Base-by-base conservation (phyloP, 1,284 basidiomycete genomes). In the Papiliotrema laurentii region DNA sequence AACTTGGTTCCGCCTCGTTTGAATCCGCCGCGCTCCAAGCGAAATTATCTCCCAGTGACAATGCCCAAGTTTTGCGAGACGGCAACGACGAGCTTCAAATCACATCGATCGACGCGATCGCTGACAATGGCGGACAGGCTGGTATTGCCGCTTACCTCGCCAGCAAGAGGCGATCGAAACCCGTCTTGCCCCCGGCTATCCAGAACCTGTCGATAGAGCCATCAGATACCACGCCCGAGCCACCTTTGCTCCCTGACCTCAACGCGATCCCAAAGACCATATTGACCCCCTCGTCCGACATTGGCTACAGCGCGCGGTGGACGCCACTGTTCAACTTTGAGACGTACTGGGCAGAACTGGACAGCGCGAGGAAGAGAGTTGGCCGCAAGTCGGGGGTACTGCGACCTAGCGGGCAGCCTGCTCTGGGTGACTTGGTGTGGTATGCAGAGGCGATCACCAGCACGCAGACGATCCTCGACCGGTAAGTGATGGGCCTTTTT, bases 381-480 rank as follows among this genome's bases (percentile, higher is more conserved):
- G 67, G 70, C 3, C 56, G 58, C 26, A 49, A 58, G 25, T 59
- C 59, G 1, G 68, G 68, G 5, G 55, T 66, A 1, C 21, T 66
- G 58, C 50, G 63, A 11, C 53, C 60, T 5, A 54, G 52, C 10
- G 53, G 65, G 40, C 47, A 35, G 49, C 58, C 54, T 30, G 48
- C 68, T 46, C 60, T 86, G 11, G 93, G 93, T 0, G 86, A 90
- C 50, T 78, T 83, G 16, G 66, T 97, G 31, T 64, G 93, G 19
- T 97, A 97, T 61, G 86, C 86, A 22, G 89, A 97, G 72, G 83
- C 84, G 0, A 86, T 97, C 5, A 91, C 90, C 0, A 93, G 89
- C 58, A 98, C 94, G 0, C 94, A 98, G 72, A 94, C 91, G 0
- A 82, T 97, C 81, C 78, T 97, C 1, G 91, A 97, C 66, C 87